A percentile compares a stretch with the other conserved stretches of the same genome.
phyloP scores from a whole-genome alignment of 345 rosid genomes.

The Eucalyptus microcorys region DNA sequence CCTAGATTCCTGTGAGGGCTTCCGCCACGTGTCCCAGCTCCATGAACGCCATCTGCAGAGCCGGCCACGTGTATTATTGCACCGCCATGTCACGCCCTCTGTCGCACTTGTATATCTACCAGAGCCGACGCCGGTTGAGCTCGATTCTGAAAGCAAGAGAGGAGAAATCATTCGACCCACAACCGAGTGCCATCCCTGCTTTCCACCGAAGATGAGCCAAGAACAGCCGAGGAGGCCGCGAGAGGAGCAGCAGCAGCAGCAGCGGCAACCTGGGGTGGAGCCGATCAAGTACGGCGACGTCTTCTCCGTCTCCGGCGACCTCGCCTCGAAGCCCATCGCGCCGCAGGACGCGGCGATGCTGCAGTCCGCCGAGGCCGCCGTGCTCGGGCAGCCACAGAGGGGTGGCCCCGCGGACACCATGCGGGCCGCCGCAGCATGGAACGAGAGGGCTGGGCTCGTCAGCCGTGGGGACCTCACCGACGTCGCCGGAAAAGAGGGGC shows the following conservation, averaged over 20 bases:
- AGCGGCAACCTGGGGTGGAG: background rate
- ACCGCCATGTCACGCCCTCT: background rate
- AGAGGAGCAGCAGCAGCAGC: background rate
- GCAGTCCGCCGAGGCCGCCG: slow-evolving; percentile 13
- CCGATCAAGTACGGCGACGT: slow-evolving; percentile 21
- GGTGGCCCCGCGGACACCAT: background rate
- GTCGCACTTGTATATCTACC: background rate
- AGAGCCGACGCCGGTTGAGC: background rate
- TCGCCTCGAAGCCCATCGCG: slow-evolving; percentile 11
- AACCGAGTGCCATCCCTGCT: background rate
- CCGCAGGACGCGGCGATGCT: slow-evolving; percentile 13
- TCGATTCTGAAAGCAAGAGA: background rate
- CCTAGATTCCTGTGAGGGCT: background rate
- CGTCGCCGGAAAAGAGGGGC: background rate
- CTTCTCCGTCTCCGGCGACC: slow-evolving; percentile 11
- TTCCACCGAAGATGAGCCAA: slow-evolving; percentile 16
- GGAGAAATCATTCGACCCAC: background rate
- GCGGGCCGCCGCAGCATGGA: slow-evolving; percentile 7
- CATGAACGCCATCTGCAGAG: too few species aligned
- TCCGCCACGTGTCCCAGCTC: background rate
- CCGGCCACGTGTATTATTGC: background rate
- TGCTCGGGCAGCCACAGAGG: slow-evolving; percentile 5
- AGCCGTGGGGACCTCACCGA: background rate
- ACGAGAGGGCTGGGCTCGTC: slow-evolving; percentile 15
- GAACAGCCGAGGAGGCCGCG: slow-evolving; percentile 7